Evolutionary conservation across 2,329 filamentous ascomycete species (phyloP), one percentile per base, ranked within the genome.

Genomic region (Basipetospora chlamydospora): DNA sequence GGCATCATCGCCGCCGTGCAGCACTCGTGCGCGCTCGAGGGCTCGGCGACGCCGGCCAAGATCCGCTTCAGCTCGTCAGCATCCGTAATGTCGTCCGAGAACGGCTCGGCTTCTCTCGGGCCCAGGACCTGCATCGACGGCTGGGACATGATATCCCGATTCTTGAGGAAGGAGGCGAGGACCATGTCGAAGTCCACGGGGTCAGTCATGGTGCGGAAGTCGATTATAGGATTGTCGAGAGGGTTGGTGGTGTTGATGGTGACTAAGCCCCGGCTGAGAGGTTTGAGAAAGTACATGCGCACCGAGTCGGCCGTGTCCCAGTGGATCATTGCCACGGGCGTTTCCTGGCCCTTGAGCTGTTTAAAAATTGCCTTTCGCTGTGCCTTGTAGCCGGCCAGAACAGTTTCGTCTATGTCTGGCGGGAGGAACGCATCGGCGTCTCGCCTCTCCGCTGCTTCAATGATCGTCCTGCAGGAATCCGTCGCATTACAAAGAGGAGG

Each of bases 1-100:
- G 62, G 62, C 31, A 66, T 52, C 64, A 68, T 67, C 3, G 62
- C 52, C 34, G 58, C 55, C 1, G 64, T 66, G 1, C 65, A 23
- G 22, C 43, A 45, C 22, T 40, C 38, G 13, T 45, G 43, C 7
- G 40, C 40, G 16, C 37, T 30, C 15, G 37, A 37, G 2, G 37
- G 37, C 9, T 42, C 41, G 6, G 38, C 28, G 10, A 38, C 38
- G 26, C 35, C 23, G 17, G 29, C 29, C 44, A 48, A 25, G 28
- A 48, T 29, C 5, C 28, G 26, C 23, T 42, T 45, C 29, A 60
- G 38, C 15, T 51, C 44, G 22, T 47, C 49, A 33, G 51, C 49
- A 13, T 43, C 45, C 5, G 44, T 45, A 6, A 50, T 31, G 3
- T 39, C 37, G 3, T 38, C 38, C 1, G 46, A 51, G 26, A 47